Evolutionary conservation across 768 basidiomycete genomes (phyloP).

Genomic region (Hirschioporus abietinus): DNA sequence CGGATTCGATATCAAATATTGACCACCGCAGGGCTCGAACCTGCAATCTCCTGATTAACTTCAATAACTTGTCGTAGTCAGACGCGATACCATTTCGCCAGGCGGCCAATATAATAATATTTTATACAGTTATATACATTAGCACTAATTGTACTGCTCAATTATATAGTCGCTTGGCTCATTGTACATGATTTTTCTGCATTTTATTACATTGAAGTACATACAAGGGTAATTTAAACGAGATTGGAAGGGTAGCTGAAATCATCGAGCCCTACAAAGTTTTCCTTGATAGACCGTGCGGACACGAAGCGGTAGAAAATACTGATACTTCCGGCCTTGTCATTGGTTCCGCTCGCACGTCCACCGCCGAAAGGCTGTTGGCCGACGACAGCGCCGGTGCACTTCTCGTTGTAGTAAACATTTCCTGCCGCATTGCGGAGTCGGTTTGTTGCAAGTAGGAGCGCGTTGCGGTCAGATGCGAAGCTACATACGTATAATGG

Average conservation of each 20-base stretch:
- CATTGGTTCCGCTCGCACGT: conserved; percentile 92
- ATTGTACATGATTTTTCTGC: too few relatives aligned
- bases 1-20: too few relatives aligned
- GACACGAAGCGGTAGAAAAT: conserved; percentile 81
- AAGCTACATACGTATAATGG: conserved; percentile 47
- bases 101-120: neutral
- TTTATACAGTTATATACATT: too few relatives aligned
- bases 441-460: conserved; percentile 72
- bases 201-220: too few relatives aligned
- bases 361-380: conserved; percentile 98
- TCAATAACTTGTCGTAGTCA: neutral
- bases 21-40: conserved; percentile 37
- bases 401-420: conserved; percentile 97
- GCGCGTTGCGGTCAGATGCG: conserved; percentile 71
- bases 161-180: too few relatives aligned
- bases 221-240: conserved; percentile 29
- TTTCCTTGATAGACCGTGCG: conserved; percentile 95
- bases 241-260: conserved; percentile 88
- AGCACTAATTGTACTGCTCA: too few relatives aligned
- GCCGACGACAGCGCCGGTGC: conserved; percentile 95
- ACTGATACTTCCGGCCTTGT: conserved; percentile 86
- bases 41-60: conserved; percentile 31
- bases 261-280: conserved; percentile 78
- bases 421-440: conserved; percentile 93
- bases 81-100: conserved; percentile 10